These are phyloP conservation scores for Penicillium paradoxum DNA, from an alignment of 495 filamentous ascomycete species.

Conservation along the genomic window DNA sequence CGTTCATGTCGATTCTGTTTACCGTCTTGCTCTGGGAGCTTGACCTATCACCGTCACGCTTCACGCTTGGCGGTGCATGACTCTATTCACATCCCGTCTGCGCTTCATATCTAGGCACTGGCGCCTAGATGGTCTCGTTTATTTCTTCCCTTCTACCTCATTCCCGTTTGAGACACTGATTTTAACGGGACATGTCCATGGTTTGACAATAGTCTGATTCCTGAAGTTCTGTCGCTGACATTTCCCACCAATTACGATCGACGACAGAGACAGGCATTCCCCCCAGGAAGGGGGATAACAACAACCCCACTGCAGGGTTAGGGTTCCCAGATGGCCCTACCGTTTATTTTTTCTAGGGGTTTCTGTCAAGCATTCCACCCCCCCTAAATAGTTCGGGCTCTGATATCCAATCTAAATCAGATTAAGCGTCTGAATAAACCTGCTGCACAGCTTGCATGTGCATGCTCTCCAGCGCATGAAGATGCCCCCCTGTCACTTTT, in stretches of 20 bases:
- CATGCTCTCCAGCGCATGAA: background rate
- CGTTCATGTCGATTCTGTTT: no score
- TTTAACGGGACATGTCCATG: no score
- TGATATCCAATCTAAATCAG: background rate
- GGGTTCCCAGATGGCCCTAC: background rate
- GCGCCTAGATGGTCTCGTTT: background rate
- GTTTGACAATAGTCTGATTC: no score
- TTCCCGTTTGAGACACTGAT: no score
- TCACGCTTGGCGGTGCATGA: background rate
- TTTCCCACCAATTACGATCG: background rate
- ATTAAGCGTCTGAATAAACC: background rate
- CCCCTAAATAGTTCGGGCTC: background rate
- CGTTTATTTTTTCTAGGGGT: background rate
- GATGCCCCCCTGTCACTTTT: background rate
- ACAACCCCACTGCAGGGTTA: constrained; percentile 1
- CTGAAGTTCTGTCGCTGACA: background rate
- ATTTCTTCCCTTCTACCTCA: background rate
- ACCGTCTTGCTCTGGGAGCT: no score
- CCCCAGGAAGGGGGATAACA: constrained; percentile 14
- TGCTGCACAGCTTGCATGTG: background rate
- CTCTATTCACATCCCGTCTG: background rate
- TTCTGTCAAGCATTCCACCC: background rate
- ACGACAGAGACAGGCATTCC: background rate
- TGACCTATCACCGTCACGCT: no score
- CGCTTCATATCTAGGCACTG: background rate